Percentiles rank a stretch among this genome's conserved stretches.
Conservation (phyloP, 495 filamentous ascomycete species). For the Penicillium alfredii region DNA sequence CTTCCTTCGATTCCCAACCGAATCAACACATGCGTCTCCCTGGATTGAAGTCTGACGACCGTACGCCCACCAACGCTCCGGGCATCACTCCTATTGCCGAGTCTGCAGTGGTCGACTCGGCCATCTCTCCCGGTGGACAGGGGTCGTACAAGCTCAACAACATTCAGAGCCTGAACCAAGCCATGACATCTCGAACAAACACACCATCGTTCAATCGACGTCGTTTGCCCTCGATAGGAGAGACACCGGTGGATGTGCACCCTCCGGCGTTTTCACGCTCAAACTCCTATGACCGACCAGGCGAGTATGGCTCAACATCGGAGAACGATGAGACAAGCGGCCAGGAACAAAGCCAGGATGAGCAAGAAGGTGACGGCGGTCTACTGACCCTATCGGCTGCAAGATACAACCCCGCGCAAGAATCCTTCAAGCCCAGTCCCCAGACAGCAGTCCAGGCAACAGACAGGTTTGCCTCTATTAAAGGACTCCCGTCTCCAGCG, state of each 20-base stretch:
- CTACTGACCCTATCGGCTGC: conserved; percentile 44
- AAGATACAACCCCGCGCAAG: conserved; percentile 42
- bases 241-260: conserved; percentile 57
- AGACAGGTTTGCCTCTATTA: conserved; percentile 37
- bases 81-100: conserved; percentile 88
- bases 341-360: conserved; percentile 27
- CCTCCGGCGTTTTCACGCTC: conserved; percentile 41
- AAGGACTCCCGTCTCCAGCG: conserved; percentile 56
- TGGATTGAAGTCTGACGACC: conserved; percentile 57
- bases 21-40: conserved; percentile 61
- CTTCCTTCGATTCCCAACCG: conserved; percentile 65
- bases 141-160: conserved; percentile 60
- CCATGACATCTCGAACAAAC: conserved; percentile 64
- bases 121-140: conserved; percentile 69
- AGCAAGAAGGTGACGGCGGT: conserved; percentile 22
- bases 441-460: conserved; percentile 48
- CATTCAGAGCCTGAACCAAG: conserved; percentile 53
- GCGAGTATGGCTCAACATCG: conserved; percentile 44
- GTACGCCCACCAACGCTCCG: conserved; percentile 68
- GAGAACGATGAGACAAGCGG: conserved; percentile 37
- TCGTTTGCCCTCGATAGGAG: conserved; percentile 79
- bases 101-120: conserved; percentile 81
- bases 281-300: conserved; percentile 34
- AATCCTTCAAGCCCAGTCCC: conserved; percentile 39
- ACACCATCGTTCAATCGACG: conserved; percentile 66